Evolutionary conservation across 2,329 filamentous ascomycete genomes (phyloP).

Genomic region (Epichloe hybrida): DNA sequence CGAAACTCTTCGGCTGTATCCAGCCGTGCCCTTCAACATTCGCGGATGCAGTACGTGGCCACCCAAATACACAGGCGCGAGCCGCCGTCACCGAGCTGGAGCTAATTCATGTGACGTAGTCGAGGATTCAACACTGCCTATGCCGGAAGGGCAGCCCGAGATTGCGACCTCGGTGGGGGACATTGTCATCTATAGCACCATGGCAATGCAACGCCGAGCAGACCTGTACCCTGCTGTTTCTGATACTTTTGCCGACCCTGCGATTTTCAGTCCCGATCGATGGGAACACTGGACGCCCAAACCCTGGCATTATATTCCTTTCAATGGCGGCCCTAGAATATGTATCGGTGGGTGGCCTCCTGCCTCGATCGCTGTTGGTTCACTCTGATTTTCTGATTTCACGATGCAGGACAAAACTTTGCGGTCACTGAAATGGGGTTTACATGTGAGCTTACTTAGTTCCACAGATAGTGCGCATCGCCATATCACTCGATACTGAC

Average conservation of each 20-base stretch:
- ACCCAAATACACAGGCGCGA: too few species aligned
- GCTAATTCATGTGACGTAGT: slow-evolving; percentile 28
- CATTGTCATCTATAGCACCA: slow-evolving; percentile 50
- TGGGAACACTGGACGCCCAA: slow-evolving; percentile 51
- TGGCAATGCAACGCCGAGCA: slow-evolving; percentile 58
- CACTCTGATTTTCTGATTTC: too few species aligned
- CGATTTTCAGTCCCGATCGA: slow-evolving; percentile 49
- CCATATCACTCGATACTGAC: too few species aligned
- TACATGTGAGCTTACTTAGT: too few species aligned
- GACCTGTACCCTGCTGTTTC: slow-evolving; percentile 45
- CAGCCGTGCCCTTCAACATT: slow-evolving; percentile 66
- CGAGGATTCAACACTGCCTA: slow-evolving; percentile 59
- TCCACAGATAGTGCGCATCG: too few species aligned
- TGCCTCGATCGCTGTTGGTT: fast-evolving
- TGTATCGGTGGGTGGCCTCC: slow-evolving; percentile 50
- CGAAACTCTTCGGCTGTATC: slow-evolving; percentile 67
- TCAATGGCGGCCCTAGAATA: slow-evolving; percentile 61
- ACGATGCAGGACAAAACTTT: too few species aligned
- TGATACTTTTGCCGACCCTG: slow-evolving; percentile 35
- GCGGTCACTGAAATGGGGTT: too few species aligned
- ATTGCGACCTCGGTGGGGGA: slow-evolving; percentile 50
- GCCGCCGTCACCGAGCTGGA: too few species aligned
- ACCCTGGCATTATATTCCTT: slow-evolving; percentile 61
- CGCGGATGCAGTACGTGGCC: too few species aligned
- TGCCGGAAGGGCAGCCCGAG: slow-evolving; percentile 48